Conservation (phyloP, 768 basidiomycete species). For the Boletus pseudopeckii region DNA sequence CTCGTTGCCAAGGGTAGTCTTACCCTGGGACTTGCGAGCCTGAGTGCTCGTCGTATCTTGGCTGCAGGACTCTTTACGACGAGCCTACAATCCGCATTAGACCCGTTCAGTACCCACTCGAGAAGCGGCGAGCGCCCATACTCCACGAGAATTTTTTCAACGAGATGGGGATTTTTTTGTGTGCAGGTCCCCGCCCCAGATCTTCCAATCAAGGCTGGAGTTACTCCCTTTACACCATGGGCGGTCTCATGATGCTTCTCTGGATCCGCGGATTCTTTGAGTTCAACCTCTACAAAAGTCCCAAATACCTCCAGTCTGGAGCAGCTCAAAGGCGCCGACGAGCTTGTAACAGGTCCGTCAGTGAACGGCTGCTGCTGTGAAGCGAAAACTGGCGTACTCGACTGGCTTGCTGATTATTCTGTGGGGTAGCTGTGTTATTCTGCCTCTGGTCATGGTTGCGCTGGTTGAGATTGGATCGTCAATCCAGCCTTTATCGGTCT, state of each 20-base stretch:
- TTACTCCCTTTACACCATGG: conserved; percentile 51
- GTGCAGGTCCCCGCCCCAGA: conserved; percentile 18
- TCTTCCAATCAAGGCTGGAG: conserved; percentile 72
- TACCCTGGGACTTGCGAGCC: neutral
- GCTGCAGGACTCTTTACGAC: too few species aligned
- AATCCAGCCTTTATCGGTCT: conserved; percentile 65
- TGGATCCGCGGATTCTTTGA: conserved; percentile 59
- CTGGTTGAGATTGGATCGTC: neutral
- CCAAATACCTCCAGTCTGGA: conserved; percentile 56
- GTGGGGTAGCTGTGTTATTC: conserved; percentile 40
- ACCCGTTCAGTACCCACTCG: neutral
- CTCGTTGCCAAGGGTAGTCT: too few species aligned
- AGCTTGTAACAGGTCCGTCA: conserved; percentile 5
- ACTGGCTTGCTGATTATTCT: conserved; percentile 46
- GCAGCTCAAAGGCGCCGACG: conserved; percentile 40
- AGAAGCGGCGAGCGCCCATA: neutral
- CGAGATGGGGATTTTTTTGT: neutral
- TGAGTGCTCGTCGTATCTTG: too few species aligned
- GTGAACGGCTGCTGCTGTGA: conserved; percentile 36
- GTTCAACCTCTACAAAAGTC: conserved; percentile 64
- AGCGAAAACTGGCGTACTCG: conserved; percentile 45
- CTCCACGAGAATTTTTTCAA: neutral
- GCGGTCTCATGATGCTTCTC: conserved; percentile 62
- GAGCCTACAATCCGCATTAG: neutral
- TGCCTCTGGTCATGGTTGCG: neutral